phyloP scores from a whole-genome alignment of 176 grass and related monocot genomes.

The Oryza officinalis region DNA sequence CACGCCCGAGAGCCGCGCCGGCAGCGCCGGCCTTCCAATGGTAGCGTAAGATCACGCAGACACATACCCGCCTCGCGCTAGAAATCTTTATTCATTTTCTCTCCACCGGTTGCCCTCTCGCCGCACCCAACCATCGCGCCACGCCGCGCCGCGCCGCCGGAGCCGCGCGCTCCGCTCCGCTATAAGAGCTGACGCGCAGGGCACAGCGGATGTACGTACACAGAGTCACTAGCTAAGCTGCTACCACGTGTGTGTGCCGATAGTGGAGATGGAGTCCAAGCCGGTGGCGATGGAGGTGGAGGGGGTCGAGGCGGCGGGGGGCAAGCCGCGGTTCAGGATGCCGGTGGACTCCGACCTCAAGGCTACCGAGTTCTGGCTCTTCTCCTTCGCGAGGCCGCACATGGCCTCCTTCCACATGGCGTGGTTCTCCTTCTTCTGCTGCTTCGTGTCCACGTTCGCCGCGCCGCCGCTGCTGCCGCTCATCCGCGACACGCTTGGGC shows the following conservation, averaged over 20 bases:
- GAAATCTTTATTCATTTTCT: slow-evolving; percentile 29
- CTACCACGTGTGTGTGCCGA: no score
- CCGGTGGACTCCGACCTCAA: slow-evolving; percentile 91
- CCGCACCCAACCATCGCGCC: slow-evolving; percentile 23
- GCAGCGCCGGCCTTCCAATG: slow-evolving; percentile 43
- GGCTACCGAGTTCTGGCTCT: slow-evolving; percentile 93
- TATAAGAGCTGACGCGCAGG: slow-evolving; percentile 16
- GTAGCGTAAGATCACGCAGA: not conserved
- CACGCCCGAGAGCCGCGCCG: not conserved
- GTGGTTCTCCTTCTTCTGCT: slow-evolving; percentile 99
- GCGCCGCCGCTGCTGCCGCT: slow-evolving; percentile 84
- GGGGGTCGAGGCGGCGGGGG: not conserved
- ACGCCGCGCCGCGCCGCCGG: not conserved
- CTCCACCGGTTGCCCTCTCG: slow-evolving; percentile 32
- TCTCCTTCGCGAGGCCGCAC: slow-evolving; percentile 77
- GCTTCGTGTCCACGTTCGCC: slow-evolving; percentile 89
- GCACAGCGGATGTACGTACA: not conserved
- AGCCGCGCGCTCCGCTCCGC: not conserved
- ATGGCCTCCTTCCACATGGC: slow-evolving; percentile 91
- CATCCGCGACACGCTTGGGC: slow-evolving; percentile 76
- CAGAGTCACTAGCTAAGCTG: not conserved
- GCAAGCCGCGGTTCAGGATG: slow-evolving; percentile 58
- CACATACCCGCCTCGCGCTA: not conserved
- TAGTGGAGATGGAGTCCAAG: slow-evolving; percentile 16
- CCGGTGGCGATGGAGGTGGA: slow-evolving; percentile 43